These are phyloP conservation scores for Leucogyrophana mollusca DNA, from an alignment of 768 basidiomycete species.

Conservation along the genomic window DNA sequence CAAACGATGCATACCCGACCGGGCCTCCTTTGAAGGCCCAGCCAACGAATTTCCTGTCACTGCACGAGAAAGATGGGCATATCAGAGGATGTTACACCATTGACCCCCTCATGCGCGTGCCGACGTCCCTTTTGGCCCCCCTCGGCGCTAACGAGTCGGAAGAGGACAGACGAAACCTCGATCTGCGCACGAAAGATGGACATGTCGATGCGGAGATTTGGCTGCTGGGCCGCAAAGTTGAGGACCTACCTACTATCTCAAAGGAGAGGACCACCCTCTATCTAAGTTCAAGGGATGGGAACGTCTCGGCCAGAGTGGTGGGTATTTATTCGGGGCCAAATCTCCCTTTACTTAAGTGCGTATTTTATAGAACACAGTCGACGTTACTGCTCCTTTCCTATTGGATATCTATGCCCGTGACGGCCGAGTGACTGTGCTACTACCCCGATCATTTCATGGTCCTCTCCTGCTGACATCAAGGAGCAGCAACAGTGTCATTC, in stretches of 20 bases:
- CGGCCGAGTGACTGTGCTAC: constrained; percentile 34
- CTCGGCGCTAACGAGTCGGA: constrained; percentile 5
- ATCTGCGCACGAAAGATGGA: constrained; percentile 12
- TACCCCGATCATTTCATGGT: constrained; percentile 43
- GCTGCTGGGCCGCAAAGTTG: constrained; percentile 20
- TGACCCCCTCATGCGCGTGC: constrained; percentile 13
- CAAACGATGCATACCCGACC: background rate
- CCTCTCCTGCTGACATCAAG: constrained; percentile 31
- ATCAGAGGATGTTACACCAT: constrained; percentile 15
- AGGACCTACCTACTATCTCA: background rate
- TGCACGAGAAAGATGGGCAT: constrained; percentile 1
- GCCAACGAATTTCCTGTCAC: constrained; percentile 11
- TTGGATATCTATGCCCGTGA: constrained; percentile 14
- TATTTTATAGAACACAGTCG: constrained; percentile 11
- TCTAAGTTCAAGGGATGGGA: constrained; percentile 9
- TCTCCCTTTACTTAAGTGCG: background rate
- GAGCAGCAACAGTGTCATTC: constrained; percentile 29
- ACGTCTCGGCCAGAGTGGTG: constrained; percentile 10
- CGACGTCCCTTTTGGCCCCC: constrained; percentile 11
- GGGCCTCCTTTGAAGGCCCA: background rate
- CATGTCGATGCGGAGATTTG: constrained; percentile 16
- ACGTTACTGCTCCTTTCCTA: constrained; percentile 9
- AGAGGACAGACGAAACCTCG: constrained; percentile 11
- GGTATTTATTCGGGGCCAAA: background rate
- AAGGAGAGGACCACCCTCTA: constrained; percentile 3